A percentile compares a stretch with the other conserved stretches of the same genome.
phyloP scores from a whole-genome alignment of 192 early-diverging fungal species.

The Coemansia asiatica region DNA sequence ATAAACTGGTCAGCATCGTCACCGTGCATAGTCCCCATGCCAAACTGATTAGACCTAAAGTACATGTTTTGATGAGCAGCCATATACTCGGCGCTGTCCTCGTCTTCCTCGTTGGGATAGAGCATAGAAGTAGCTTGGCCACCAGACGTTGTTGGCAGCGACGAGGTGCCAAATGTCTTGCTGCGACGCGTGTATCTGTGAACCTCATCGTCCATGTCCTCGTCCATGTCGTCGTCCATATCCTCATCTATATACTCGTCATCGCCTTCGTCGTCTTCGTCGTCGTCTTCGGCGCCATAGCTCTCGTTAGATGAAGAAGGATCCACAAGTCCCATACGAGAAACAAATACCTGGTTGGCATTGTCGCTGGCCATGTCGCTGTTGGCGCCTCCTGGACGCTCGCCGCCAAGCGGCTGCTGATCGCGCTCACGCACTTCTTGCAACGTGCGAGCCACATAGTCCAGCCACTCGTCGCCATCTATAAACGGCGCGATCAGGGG shows the following conservation, averaged over 20 bases:
- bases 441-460: conserved; percentile 46
- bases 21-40: conserved; percentile 7
- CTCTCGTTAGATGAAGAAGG: conserved; percentile 17
- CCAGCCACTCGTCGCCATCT: conserved; percentile 53
- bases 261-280: conserved; percentile 24
- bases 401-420: conserved; percentile 54
- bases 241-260: conserved; percentile 30
- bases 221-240: conserved; percentile 24
- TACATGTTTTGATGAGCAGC: conserved; percentile 17
- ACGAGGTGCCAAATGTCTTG: conserved; percentile 2
- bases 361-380: conserved; percentile 9
- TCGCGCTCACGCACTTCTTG: conserved; percentile 48
- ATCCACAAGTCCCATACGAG: conserved; percentile 50
- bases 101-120: conserved; percentile 40
- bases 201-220: conserved; percentile 14
- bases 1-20: conserved; percentile 49
- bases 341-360: conserved; percentile 47
- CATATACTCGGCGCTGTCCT: conserved; percentile 25
- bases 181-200: background rate
- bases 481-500: conserved; percentile 48
- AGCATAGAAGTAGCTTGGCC: background rate
- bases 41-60: conserved; percentile 22
- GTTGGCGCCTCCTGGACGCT: conserved; percentile 29
- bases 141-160: background rate
- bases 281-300: conserved; percentile 32